Evolutionary conservation across 2,329 filamentous ascomycete genomes (phyloP).

Genomic region (Aspergillus felis): DNA sequence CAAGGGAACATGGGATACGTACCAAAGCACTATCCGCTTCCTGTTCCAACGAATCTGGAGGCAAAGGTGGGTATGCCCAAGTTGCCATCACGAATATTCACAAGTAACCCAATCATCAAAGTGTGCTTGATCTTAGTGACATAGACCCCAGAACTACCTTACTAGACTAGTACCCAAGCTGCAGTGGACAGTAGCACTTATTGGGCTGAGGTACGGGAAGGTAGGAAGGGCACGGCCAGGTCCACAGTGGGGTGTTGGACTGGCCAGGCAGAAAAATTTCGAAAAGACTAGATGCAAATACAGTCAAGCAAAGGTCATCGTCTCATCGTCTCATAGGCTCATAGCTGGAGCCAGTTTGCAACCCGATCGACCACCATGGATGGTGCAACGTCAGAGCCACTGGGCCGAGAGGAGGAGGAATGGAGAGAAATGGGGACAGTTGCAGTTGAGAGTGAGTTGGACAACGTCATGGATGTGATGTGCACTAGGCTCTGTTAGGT

Average conservation of each 20-base stretch:
- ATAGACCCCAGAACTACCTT: background rate
- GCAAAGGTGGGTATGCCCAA: slow-evolving; percentile 57
- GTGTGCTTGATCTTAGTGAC: background rate
- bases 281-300: slow-evolving; percentile 10
- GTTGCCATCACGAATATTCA: slow-evolving; percentile 51
- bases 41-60: slow-evolving; percentile 46
- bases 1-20: slow-evolving; percentile 13
- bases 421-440: background rate
- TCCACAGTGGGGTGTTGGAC: background rate
- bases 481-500: slow-evolving; percentile 13
- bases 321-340: background rate
- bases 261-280: slow-evolving; percentile 16
- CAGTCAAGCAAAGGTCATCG: background rate
- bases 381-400: slow-evolving; percentile 27
- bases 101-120: background rate
- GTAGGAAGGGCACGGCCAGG: background rate
- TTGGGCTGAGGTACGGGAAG: background rate
- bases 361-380: slow-evolving; percentile 6
- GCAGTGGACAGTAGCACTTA: background rate
- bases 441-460: slow-evolving; percentile 9
- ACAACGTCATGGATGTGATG: slow-evolving; percentile 29
- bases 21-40: slow-evolving; percentile 54
- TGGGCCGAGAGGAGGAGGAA: background rate
- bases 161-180: background rate
- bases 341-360: slow-evolving; percentile 4